Evolutionary conservation across 768 basidiomycete genomes (phyloP).

Genomic region (Leccinellum albellum): DNA sequence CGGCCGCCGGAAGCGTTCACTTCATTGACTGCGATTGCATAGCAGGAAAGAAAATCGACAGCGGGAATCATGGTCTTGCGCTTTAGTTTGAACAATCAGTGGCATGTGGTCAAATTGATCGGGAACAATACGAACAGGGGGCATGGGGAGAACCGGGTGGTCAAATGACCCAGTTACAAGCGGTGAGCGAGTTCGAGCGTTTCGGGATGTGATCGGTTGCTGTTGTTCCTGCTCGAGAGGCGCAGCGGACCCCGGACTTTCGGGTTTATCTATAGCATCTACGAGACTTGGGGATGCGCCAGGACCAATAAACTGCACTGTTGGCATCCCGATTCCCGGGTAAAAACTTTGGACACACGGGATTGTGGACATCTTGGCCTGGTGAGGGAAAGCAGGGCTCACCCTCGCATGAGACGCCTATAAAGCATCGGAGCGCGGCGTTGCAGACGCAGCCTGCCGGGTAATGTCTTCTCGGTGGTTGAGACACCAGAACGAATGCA

Average conservation of each 20-base stretch:
- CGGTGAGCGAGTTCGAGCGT: slow-evolving; percentile 24
- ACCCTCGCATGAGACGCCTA: slow-evolving; percentile 87
- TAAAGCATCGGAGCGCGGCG: slow-evolving; percentile 89
- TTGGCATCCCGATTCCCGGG: slow-evolving; percentile 41
- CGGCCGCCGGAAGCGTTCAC: slow-evolving; percentile 91
- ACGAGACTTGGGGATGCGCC: slow-evolving; percentile 13
- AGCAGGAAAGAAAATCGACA: slow-evolving; percentile 90
- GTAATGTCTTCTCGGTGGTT: slow-evolving; percentile 71
- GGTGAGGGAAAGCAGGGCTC: slow-evolving; percentile 7
- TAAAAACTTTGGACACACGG: slow-evolving; percentile 43
- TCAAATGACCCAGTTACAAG: slow-evolving; percentile 73
- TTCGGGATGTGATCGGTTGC: neutral
- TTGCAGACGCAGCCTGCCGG: slow-evolving; percentile 76
- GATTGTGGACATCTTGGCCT: slow-evolving; percentile 12
- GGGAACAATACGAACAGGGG: slow-evolving; percentile 54
- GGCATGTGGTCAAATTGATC: neutral
- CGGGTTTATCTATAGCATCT: slow-evolving; percentile 27
- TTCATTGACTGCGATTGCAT: slow-evolving; percentile 94
- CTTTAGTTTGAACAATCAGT: slow-evolving; percentile 34
- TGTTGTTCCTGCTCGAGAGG: slow-evolving; percentile 2
- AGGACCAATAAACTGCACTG: slow-evolving; percentile 35
- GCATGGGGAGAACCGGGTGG: slow-evolving; percentile 77
- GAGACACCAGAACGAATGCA: slow-evolving; percentile 87
- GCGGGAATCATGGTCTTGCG: slow-evolving; percentile 86
- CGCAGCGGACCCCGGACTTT: neutral